Evolutionary conservation across 2,329 filamentous ascomycete genomes (phyloP).

Genomic region (Berkeleyomyces basicola): DNA sequence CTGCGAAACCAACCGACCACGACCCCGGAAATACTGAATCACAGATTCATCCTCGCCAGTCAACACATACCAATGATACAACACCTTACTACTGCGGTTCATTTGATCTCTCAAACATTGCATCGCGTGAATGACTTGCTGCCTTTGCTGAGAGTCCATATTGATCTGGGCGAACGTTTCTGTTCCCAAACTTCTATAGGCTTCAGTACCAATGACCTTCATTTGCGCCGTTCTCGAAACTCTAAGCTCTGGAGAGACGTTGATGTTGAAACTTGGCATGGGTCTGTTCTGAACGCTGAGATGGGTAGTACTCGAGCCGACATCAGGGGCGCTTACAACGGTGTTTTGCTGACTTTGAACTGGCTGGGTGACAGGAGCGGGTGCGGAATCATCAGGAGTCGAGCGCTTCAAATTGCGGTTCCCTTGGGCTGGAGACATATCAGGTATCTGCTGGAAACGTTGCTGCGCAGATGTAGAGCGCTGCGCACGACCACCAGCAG

Average conservation of each 20-base stretch:
- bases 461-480: constrained; percentile 14
- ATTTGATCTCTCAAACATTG: not conserved
- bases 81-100: not conserved
- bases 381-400: constrained; percentile 27
- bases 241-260: not conserved
- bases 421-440: constrained; percentile 23
- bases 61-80: not conserved
- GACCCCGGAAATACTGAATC: not conserved
- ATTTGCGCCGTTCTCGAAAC: not conserved
- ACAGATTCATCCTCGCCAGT: not conserved
- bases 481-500: constrained; percentile 18
- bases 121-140: not conserved
- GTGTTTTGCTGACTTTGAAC: not conserved
- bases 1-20: not conserved
- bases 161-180: not conserved
- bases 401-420: constrained; percentile 35
- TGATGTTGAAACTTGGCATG: not conserved
- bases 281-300: not conserved
- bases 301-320: not conserved
- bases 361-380: not conserved
- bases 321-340: not conserved
- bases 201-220: not conserved
- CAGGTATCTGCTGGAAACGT: constrained; percentile 14
- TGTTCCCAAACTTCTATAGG: not conserved
- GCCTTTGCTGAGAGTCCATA: not conserved